These are phyloP conservation scores for Ceriops zippeliana DNA, from an alignment of 345 rosid genomes.

Conservation along the genomic window DNA sequence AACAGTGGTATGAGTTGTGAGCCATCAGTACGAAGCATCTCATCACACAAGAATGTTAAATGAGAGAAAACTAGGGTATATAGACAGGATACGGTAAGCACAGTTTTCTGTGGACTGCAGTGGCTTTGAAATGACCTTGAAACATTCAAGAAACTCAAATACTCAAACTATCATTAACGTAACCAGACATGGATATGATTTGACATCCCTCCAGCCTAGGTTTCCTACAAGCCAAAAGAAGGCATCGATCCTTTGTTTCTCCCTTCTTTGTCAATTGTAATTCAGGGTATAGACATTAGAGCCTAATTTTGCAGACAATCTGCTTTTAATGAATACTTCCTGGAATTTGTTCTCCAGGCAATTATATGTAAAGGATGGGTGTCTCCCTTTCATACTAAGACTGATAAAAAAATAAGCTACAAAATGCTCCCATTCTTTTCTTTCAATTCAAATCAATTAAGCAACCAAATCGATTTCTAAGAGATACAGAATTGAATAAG, in stretches of 20 bases:
- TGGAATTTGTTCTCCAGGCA: too few relatives aligned
- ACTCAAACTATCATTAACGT: not conserved
- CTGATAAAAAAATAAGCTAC: not conserved
- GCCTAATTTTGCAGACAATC: too few relatives aligned
- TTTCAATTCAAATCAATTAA: slow-evolving; percentile 1
- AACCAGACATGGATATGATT: not conserved
- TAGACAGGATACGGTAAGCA: too few relatives aligned
- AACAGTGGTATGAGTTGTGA: slow-evolving; percentile 10
- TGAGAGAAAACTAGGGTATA: not conserved
- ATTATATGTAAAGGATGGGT: too few relatives aligned
- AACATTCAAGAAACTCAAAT: not conserved
- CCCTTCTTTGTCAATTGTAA: too few relatives aligned
- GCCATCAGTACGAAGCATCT: not conserved
- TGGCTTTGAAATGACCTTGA: not conserved
- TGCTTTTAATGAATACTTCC: too few relatives aligned
- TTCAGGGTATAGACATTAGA: too few relatives aligned
- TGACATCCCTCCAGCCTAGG: too few relatives aligned
- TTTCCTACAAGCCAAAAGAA: not conserved
- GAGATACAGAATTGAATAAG: not conserved
- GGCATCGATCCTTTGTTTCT: too few relatives aligned
- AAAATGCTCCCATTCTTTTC: not conserved
- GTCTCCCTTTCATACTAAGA: not conserved
- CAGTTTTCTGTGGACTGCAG: too few relatives aligned
- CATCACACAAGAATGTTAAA: not conserved
- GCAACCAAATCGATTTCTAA: not conserved